Base-by-base conservation (phyloP, 2,329 filamentous ascomycete species). In the Volutella citrinella region DNA sequence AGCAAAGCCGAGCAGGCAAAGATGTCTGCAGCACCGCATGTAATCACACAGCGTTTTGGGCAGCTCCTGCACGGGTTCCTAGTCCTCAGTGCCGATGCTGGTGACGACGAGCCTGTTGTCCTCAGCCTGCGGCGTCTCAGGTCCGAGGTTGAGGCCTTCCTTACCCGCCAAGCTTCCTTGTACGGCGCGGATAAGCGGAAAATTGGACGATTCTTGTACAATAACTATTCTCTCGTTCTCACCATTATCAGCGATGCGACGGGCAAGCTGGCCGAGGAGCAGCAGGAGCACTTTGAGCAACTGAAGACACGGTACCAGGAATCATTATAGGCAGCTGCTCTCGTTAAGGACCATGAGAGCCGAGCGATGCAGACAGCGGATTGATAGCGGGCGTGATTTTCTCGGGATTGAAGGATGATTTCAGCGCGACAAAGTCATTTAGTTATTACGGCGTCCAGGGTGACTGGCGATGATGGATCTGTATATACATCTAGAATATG, bases 181-280 rank as follows among this genome's bases (percentile, higher is more conserved):
- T 87, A 90, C 43, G 80, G 78, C 14, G 65, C 73, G 2, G 91
- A 95, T 53, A 74, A 78, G 44, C 78, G 87, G 56, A 94, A 94
- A 65, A 74, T 84, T 47, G 84, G 91, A 48, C 73, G 93, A 27
- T 97, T 97, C 56, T 62, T 98, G 52, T 93, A 86, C 57, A 98
- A 97, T 59, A 98, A 98, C 60, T 97, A 95, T 62, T 94, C 87
- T 34, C 70, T 98, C 45, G 78, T 98, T n/a, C 71, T 88, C 52
- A 96, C 93, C 10, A 96, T 98, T 43, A 85, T 98, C 45, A 80
- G 84, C 54, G 84, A 91, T 51, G 74, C 79, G 5, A 72, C 74
- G 10, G 87, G 87, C 5, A 87, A 86, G 59, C 59, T 91, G 53
- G 78, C 84, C 2, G 66, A 69, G 16, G 89, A 95, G 54, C 81